Percentiles rank a stretch among this genome's conserved stretches.
Conservation (phyloP, 441 rosid genomes). For the Pelargonium myrrhifolium region DNA sequence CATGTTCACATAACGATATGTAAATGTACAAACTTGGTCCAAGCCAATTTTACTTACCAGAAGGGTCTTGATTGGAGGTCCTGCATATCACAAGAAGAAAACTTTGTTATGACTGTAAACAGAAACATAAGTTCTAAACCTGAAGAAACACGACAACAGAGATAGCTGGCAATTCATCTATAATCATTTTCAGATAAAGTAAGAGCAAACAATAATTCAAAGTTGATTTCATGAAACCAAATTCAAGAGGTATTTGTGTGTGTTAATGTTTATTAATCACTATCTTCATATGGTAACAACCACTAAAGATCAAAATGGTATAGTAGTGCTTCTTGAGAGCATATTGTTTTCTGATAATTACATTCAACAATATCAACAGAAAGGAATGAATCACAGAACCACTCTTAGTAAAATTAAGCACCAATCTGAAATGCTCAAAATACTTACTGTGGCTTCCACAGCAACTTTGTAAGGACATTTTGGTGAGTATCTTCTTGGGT, state of each 20-base stretch:
- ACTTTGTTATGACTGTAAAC: constrained; percentile 12
- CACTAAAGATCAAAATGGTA: not conserved
- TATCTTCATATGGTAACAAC: not conserved
- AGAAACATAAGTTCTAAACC: constrained; percentile 3
- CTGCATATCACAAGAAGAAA: constrained; percentile 39
- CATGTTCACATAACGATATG: too few species aligned
- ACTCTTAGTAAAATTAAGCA: constrained; percentile 1
- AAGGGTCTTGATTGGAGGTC: constrained; percentile 55
- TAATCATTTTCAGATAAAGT: not conserved
- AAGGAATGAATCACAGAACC: not conserved
- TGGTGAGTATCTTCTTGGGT: constrained; percentile 71
- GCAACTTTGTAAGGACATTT: constrained; percentile 64
- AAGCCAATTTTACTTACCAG: constrained; percentile 44
- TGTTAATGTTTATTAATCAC: not conserved
- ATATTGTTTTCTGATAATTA: not conserved
- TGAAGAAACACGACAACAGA: not conserved
- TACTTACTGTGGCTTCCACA: constrained; percentile 82
- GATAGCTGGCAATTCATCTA: not conserved
- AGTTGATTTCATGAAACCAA: not conserved
- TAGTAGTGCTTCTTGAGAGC: not conserved
- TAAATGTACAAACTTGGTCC: not conserved
- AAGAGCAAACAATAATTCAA: not conserved
- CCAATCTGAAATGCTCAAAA: constrained; percentile 19
- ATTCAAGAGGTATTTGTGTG: not conserved
- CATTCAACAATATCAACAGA: not conserved